Evolutionary conservation across 1,284 basidiomycete genomes (phyloP), one percentile per base, ranked within the genome.

Genomic region (Pyrrhoderma noxium): DNA sequence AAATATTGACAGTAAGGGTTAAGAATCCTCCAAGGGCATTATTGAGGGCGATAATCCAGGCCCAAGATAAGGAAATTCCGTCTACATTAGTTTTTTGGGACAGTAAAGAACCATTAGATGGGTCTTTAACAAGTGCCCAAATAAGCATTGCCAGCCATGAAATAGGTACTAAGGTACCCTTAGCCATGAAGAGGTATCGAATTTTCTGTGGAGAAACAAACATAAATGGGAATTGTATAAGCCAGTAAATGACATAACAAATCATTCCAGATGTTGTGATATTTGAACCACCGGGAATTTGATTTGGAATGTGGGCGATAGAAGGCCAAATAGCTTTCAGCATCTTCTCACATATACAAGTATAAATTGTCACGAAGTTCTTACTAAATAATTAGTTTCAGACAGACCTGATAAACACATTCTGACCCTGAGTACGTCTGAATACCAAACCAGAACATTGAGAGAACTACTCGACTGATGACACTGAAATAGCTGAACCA

Each of bases 171-270:
- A 84, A 65, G 51, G 76, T 64, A 0, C 79, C 77, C 66, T 89
- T 88, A 56, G 73, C 67, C 45, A 80, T 70, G 71, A 91, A 92
- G 14, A 91, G 68, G 68, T 79, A 80, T 43, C 81, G 77, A 43
- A 90, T 81, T 57, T 75, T 77, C 58, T 85, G 83, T 2, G 87
- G 86, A 18, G 86, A 87, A 45, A 90, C 70, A 47, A 90, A 70
- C 69, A 87, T 75, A 63, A 89, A 77, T 0, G 88, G 87, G 57
- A 85, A 74, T 61, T 85, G 80, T 22, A 85, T 68, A 18, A 83
- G 65, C 87, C 86, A 90, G 69, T 81, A 90, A 27, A 92, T 64
- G 66, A 89, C 79, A 67, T 87, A 92, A 61, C 82, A 88, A 67
- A 86, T 76, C 64, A 87, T 75, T 8, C 74, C 76, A 37, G 70